A percentile compares a stretch with the other conserved stretches of the same genome.
These are phyloP conservation scores for button mushroom (Agaricus bisporus) DNA, from an alignment of 768 basidiomycete genomes.

Conservation along the genomic window DNA sequence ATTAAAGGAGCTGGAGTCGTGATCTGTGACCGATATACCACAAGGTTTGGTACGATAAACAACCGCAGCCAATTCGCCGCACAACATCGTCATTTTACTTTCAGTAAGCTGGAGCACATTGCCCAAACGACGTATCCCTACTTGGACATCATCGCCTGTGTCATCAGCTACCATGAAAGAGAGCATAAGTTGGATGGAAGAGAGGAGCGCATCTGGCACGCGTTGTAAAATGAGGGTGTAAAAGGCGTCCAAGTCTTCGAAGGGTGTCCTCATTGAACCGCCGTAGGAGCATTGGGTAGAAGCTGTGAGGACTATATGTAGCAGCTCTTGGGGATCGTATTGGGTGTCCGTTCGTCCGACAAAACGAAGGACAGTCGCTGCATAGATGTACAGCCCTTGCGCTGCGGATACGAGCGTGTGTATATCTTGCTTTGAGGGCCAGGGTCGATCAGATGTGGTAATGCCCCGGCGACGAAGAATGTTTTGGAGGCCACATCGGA, in stretches of 20 bases:
- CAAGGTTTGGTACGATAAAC: too few species aligned
- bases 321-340: neutral
- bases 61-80: neutral
- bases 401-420: too few species aligned
- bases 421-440: too few species aligned
- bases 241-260: neutral
- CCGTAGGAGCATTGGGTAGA: neutral
- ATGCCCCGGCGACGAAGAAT: too few species aligned
- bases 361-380: too few species aligned
- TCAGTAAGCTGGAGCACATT: neutral
- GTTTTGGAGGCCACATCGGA: too few species aligned
- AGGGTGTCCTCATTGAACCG: neutral
- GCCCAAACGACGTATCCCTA: neutral
- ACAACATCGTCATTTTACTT: neutral
- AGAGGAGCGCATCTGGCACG: neutral
- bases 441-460: too few species aligned
- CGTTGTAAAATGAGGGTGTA: neutral
- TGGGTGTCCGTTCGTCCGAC: slow-evolving; percentile 7
- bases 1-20: too few species aligned
- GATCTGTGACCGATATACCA: too few species aligned
- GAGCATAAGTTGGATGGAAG: neutral
- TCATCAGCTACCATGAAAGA: too few species aligned
- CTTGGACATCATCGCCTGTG: neutral
- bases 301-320: slow-evolving; percentile 13
- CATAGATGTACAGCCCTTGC: too few species aligned